Evolutionary conservation across 2,329 filamentous ascomycete species (phyloP).

Genomic region (Akanthomyces dipterigenus): DNA sequence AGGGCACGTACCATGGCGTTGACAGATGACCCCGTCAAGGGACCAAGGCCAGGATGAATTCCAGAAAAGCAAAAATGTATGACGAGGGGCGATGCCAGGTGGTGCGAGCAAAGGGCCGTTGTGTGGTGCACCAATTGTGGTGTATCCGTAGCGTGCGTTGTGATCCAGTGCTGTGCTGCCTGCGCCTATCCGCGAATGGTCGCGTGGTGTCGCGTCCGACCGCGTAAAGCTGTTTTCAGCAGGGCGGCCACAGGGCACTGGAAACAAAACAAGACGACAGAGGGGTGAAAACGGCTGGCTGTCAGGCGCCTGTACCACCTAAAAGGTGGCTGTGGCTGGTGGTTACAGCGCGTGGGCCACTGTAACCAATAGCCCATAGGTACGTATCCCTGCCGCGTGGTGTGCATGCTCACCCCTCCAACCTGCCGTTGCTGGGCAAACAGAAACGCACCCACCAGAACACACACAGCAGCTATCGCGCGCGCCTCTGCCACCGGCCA

Average conservation of each 20-base stretch:
- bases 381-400: background rate
- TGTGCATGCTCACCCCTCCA: background rate
- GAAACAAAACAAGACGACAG: background rate
- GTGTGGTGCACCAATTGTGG: background rate
- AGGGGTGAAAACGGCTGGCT: background rate
- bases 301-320: background rate
- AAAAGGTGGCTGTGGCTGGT: background rate
- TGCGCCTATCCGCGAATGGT: background rate
- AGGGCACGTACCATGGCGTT: slow-evolving; percentile 38
- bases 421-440: slow-evolving; percentile 9
- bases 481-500: too few species aligned
- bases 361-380: background rate
- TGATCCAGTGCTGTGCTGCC: background rate
- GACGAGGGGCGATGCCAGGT: background rate
- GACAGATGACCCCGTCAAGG: background rate
- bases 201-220: slow-evolving; percentile 21
- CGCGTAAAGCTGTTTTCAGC: slow-evolving; percentile 30
- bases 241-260: background rate
- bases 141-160: background rate
- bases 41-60: background rate
- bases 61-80: background rate
- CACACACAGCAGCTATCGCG: background rate
- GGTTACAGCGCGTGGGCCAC: background rate
- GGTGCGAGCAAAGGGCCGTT: background rate
- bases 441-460: background rate